A percentile compares a stretch with the other conserved stretches of the same genome.
Conservation (phyloP, 2,329 filamentous ascomycete genomes). For the Fonsecaea pedrosoi region DNA sequence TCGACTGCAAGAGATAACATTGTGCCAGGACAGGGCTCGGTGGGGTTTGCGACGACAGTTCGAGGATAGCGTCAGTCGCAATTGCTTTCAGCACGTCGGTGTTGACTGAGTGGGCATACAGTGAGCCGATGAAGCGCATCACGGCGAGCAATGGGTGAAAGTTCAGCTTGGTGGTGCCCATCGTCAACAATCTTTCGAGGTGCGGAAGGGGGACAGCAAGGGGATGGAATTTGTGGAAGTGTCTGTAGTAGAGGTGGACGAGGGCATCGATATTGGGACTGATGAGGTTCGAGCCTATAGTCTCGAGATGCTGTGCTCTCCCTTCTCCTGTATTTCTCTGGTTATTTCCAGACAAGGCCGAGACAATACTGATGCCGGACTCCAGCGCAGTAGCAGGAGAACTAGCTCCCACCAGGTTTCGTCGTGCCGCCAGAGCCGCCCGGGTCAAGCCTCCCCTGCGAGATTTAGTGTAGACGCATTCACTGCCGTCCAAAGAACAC, state of each 20-base stretch:
- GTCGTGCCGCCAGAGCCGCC: conserved; percentile 35
- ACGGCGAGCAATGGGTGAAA: conserved; percentile 40
- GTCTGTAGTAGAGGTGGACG: conserved; percentile 43
- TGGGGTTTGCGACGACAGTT: conserved; percentile 7
- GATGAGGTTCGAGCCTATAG: background rate
- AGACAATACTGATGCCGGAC: background rate
- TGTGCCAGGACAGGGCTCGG: conserved; percentile 66
- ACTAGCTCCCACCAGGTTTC: conserved; percentile 35
- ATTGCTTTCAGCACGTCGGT: background rate
- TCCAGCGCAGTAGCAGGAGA: conserved; percentile 17
- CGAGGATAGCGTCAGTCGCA: background rate
- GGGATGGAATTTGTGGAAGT: conserved; percentile 45
- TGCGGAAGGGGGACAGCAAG: conserved; percentile 40
- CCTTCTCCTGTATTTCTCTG: background rate
- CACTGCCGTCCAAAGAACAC: conserved; percentile 51
- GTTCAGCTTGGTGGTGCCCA: conserved; percentile 21
- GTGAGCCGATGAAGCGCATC: conserved; percentile 44
- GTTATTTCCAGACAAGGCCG: background rate
- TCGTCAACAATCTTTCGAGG: conserved; percentile 31
- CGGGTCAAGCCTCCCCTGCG: conserved; percentile 49
- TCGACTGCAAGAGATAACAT: conserved; percentile 75
- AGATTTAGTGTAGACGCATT: conserved; percentile 58
- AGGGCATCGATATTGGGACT: conserved; percentile 12
- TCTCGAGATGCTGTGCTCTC: background rate
- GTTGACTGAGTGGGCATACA: conserved; percentile 23